Percentiles rank a stretch among this genome's conserved stretches.
phyloP scores from a whole-genome alignment of 768 basidiomycete genomes.

The Calocybe indica region DNA sequence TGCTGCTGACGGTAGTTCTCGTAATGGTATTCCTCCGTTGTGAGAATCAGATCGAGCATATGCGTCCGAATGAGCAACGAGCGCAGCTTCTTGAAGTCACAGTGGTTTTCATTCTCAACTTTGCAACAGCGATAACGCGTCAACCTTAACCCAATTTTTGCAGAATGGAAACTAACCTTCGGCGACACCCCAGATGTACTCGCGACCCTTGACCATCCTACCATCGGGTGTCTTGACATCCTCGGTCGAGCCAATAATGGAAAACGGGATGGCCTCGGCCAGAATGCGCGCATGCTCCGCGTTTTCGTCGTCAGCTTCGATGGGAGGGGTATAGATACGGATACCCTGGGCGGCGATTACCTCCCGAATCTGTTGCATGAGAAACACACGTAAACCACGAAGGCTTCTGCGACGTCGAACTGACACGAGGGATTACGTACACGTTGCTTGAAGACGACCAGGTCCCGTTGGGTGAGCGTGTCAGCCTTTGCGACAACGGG shows the following conservation, averaged over 20 bases:
- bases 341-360: slow-evolving; percentile 90
- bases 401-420: not conserved
- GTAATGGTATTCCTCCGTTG: slow-evolving; percentile 93
- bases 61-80: slow-evolving; percentile 94
- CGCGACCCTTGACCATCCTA: slow-evolving; percentile 90
- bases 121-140: slow-evolving; percentile 2
- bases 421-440: slow-evolving; percentile 38
- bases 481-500: slow-evolving; percentile 98
- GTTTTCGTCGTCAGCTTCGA: slow-evolving; percentile 82
- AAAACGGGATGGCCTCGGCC: slow-evolving; percentile 93
- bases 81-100: slow-evolving; percentile 97
- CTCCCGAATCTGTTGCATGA: slow-evolving; percentile 64
- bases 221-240: slow-evolving; percentile 92
- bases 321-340: slow-evolving; percentile 89
- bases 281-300: slow-evolving; percentile 87
- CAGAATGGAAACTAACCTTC: slow-evolving; percentile 54
- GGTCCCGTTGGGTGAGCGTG: slow-evolving; percentile 91
- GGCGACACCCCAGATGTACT: slow-evolving; percentile 99
- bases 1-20: slow-evolving; percentile 97
- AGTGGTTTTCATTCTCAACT: slow-evolving; percentile 99
- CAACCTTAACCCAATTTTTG: not conserved
- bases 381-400: slow-evolving; percentile 4
- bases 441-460: slow-evolving; percentile 87
- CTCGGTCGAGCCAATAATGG: slow-evolving; percentile 95
- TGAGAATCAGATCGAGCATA: slow-evolving; percentile 97